Conservation (phyloP, 495 filamentous ascomycete genomes). For the Monascus purpureus region DNA sequence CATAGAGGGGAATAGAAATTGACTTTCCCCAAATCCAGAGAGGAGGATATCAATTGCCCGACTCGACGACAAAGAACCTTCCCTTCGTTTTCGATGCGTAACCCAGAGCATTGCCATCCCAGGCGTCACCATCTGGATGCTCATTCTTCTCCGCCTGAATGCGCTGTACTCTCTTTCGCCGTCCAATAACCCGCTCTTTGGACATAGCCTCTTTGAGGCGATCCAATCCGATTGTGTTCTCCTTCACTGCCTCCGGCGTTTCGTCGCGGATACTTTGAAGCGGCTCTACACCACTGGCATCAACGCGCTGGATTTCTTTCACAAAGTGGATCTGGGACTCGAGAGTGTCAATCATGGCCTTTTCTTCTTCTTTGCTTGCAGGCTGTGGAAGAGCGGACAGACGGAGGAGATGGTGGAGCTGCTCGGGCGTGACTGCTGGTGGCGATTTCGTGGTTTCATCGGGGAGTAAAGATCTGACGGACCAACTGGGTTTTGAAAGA, state of each 20-base stretch:
- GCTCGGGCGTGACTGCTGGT: constrained; percentile 30
- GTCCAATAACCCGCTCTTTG: constrained; percentile 40
- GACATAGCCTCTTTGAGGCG: constrained; percentile 36
- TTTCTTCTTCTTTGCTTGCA: constrained; percentile 38
- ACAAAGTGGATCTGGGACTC: constrained; percentile 84
- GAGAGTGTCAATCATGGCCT: constrained; percentile 55
- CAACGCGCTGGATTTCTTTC: constrained; percentile 61
- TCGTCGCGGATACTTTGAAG: constrained; percentile 74
- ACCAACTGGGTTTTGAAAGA: constrained; percentile 69
- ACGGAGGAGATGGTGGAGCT: constrained; percentile 74
- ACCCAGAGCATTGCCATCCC: constrained; percentile 55
- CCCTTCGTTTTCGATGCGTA: constrained; percentile 52
- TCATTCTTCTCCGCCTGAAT: constrained; percentile 14
- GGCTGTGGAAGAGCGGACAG: constrained; percentile 80
- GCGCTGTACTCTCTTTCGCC: constrained; percentile 30
- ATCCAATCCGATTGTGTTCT: constrained; percentile 38
- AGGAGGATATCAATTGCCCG: constrained; percentile 16
- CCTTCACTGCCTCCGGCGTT: constrained; percentile 37
- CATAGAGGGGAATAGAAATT: too few species aligned
- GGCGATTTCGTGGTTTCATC: constrained; percentile 16
- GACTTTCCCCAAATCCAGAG: too few species aligned
- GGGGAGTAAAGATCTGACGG: constrained; percentile 64
- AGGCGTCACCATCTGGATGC: constrained; percentile 23
- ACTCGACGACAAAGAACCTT: constrained; percentile 70
- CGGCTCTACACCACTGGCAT: constrained; percentile 58